Percentiles rank a stretch among this genome's conserved stretches.
Conservation (phyloP, 352 stramenopile species). For the Phytophthora rubi region DNA sequence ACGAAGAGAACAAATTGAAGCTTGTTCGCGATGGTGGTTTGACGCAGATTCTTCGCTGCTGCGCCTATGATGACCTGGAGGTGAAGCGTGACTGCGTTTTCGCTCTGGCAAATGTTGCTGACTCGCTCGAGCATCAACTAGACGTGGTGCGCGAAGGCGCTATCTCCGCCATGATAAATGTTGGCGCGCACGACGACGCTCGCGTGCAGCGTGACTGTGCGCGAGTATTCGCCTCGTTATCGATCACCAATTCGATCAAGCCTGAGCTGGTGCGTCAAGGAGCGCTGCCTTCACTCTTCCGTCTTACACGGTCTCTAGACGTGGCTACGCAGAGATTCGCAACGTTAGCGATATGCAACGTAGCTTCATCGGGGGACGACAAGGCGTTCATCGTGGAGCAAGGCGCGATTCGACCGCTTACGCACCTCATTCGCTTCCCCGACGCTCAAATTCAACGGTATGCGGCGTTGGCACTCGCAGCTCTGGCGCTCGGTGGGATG, state of each 20-base stretch:
- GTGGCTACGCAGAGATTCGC: constrained; percentile 94
- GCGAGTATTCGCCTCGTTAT: constrained; percentile 92
- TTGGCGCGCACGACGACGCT: constrained; percentile 83
- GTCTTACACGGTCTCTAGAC: constrained; percentile 94
- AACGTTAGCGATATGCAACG: constrained; percentile 95
- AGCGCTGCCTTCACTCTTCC: constrained; percentile 90
- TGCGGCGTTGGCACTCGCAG: constrained; percentile 92
- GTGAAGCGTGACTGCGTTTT: constrained; percentile 94
- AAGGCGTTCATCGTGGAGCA: constrained; percentile 93
- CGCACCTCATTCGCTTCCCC: constrained; percentile 94
- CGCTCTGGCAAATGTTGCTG: constrained; percentile 94
- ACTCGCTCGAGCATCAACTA: constrained; percentile 89
- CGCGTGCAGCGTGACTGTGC: constrained; percentile 94
- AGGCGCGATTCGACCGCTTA: constrained; percentile 92
- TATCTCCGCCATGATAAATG: constrained; percentile 79
- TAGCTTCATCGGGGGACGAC: constrained; percentile 79
- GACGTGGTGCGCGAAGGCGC: constrained; percentile 91
- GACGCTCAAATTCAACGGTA: constrained; percentile 97
- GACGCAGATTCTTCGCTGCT: constrained; percentile 90
- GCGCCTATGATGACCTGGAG: constrained; percentile 91
- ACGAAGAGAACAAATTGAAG: constrained; percentile 94
- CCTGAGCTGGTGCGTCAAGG: constrained; percentile 85
- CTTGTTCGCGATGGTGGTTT: constrained; percentile 94
- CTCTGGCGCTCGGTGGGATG: constrained; percentile 92
- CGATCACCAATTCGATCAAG: constrained; percentile 86